phyloP scores from a whole-genome alignment of 2,329 filamentous ascomycete genomes.

The Zasmidium citrigriseum region DNA sequence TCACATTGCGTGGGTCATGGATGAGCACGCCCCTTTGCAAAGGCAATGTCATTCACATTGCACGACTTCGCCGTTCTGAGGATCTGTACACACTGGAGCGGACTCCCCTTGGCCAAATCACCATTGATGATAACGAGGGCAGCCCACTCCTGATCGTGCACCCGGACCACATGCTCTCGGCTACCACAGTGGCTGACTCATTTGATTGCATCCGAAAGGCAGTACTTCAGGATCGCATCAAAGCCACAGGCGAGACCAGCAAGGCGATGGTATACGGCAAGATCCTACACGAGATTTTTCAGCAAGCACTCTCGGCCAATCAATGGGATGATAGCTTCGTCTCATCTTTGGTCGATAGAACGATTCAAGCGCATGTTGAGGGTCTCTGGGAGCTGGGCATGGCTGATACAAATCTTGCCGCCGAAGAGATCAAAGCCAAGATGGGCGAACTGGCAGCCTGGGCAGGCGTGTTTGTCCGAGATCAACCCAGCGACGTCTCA shows the following conservation, averaged over 20 bases:
- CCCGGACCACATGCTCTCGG: conserved; percentile 91
- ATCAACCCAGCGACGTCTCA: conserved; percentile 69
- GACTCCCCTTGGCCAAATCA: conserved; percentile 63
- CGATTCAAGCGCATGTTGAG: conserved; percentile 78
- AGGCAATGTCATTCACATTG: conserved; percentile 79
- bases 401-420: conserved; percentile 65
- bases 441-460: conserved; percentile 79
- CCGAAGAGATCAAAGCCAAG: conserved; percentile 79
- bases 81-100: conserved; percentile 55
- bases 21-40: conserved; percentile 73
- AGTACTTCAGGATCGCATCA: conserved; percentile 91
- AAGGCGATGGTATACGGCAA: conserved; percentile 87
- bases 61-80: conserved; percentile 45
- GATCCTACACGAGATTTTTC: conserved; percentile 92
- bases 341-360: conserved; percentile 63
- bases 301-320: conserved; percentile 82
- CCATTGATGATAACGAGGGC: conserved; percentile 72
- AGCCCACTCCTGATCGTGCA: conserved; percentile 77
- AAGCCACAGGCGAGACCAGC: conserved; percentile 79
- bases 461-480: conserved; percentile 78
- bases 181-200: conserved; percentile 94
- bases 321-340: conserved; percentile 74
- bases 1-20: conserved; percentile 85
- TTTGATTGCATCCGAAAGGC: conserved; percentile 88
- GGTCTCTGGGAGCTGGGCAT: conserved; percentile 87